Evolutionary conservation across 768 basidiomycete species (phyloP).

Genomic region (Lactifluus echinatus): DNA sequence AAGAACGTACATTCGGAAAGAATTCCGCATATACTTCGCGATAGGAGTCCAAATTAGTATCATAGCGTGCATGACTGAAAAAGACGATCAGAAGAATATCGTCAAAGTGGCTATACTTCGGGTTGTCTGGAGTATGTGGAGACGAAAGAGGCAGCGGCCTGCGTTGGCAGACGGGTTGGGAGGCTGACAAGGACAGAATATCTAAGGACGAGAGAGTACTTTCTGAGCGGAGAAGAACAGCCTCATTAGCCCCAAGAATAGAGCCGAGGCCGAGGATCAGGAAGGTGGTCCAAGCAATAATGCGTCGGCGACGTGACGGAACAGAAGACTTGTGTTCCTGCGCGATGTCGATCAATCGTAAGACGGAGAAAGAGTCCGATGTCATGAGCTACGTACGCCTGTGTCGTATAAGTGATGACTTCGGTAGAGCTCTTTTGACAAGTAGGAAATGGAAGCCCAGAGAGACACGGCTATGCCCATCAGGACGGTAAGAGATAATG

Average conservation of each 20-base stretch:
- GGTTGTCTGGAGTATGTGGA: constrained; percentile 8
- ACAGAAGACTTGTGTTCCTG: constrained; percentile 5
- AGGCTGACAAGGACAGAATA: neutral
- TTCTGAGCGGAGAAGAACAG: neutral
- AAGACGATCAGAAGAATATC: constrained; percentile 40
- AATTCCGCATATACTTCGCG: constrained; percentile 38
- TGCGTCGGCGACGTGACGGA: constrained; percentile 10
- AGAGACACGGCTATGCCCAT: constrained; percentile 23
- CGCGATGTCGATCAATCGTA: neutral
- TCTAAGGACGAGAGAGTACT: neutral
- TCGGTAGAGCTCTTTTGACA: constrained; percentile 14
- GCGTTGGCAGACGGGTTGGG: constrained; percentile 20
- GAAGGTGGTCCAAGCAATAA: constrained; percentile 5
- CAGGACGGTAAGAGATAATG: constrained; percentile 15
- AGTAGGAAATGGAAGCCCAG: constrained; percentile 20
- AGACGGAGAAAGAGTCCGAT: neutral
- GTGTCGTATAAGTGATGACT: constrained; percentile 15
- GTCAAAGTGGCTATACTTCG: constrained; percentile 32
- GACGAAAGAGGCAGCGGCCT: constrained; percentile 22
- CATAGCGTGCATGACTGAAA: constrained; percentile 42
- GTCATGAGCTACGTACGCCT: neutral
- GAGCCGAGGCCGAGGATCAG: constrained; percentile 10
- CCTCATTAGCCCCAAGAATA: neutral
- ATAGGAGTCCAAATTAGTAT: constrained; percentile 39
- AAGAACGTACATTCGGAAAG: constrained; percentile 39